Evolutionary conservation across 768 basidiomycete species (phyloP).

Genomic region (Russula dissimulans): DNA sequence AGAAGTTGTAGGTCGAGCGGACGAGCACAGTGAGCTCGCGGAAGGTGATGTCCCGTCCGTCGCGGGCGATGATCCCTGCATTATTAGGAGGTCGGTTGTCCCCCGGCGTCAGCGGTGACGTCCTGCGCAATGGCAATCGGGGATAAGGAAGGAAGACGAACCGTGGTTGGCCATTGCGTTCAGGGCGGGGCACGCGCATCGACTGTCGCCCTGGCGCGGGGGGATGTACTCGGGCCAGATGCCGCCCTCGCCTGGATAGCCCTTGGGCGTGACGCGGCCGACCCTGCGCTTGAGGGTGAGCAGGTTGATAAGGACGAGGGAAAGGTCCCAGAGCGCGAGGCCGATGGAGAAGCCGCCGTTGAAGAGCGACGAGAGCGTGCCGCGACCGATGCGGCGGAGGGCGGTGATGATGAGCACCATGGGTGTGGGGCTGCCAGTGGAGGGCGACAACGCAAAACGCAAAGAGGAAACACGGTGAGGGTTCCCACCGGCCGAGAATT

Average conservation of each 20-base stretch:
- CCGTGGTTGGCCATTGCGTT: conserved; percentile 84
- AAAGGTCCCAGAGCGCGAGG: conserved; percentile 43
- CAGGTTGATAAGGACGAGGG: conserved; percentile 43
- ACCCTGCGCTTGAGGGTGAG: conserved; percentile 39
- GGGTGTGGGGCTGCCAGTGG: not conserved
- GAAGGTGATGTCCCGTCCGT: conserved; percentile 67
- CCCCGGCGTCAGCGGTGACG: too few relatives aligned
- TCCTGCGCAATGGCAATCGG: too few relatives aligned
- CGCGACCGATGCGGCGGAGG: conserved; percentile 15
- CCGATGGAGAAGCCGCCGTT: conserved; percentile 4
- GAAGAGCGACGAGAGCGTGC: not conserved
- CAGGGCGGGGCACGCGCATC: conserved; percentile 64
- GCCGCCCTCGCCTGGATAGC: conserved; percentile 48
- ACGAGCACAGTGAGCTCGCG: conserved; percentile 34
- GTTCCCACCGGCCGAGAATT: not conserved
- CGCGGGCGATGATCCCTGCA: conserved; percentile 40
- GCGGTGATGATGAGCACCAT: conserved; percentile 12
- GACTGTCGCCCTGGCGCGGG: conserved; percentile 53
- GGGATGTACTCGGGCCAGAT: conserved; percentile 60
- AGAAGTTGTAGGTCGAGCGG: conserved; percentile 58
- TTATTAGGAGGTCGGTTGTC: not conserved
- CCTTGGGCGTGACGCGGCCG: conserved; percentile 48
- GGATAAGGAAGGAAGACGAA: conserved; percentile 22
- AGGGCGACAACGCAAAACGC: too few relatives aligned
- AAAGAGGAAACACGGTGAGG: too few relatives aligned